A percentile compares a stretch with the other conserved stretches of the same genome.
These are phyloP conservation scores for Globisporangium nagaii DNA, from an alignment of 352 stramenopile genomes.

Conservation along the genomic window DNA sequence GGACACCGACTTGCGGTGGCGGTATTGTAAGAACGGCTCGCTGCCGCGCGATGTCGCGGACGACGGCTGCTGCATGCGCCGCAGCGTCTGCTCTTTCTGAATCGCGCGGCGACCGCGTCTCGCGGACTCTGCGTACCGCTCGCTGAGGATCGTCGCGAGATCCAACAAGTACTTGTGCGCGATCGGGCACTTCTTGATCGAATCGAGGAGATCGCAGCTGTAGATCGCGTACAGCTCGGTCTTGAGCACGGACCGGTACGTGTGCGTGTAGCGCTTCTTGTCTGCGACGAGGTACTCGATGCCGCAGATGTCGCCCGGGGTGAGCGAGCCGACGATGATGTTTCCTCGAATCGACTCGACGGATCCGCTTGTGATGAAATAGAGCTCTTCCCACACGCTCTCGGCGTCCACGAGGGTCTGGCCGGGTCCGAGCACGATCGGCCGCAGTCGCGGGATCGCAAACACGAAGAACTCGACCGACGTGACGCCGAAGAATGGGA, in stretches of 20 bases:
- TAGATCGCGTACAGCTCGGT: conserved; percentile 69
- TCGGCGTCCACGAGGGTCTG: conserved; percentile 68
- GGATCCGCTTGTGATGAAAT: conserved; percentile 56
- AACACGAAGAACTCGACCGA: conserved; percentile 77
- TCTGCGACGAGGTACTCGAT: conserved; percentile 65
- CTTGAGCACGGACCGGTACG: conserved; percentile 57
- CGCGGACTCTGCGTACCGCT: conserved; percentile 58
- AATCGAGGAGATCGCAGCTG: conserved; percentile 46
- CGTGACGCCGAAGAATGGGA: conserved; percentile 69
- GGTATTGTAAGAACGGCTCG: conserved; percentile 59
- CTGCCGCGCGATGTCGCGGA: neutral
- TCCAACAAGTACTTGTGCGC: conserved; percentile 65
- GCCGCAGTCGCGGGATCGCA: conserved; percentile 48
- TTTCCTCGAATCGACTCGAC: conserved; percentile 61
- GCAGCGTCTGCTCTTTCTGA: conserved; percentile 25
- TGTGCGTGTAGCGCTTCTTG: conserved; percentile 55
- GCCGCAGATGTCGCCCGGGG: conserved; percentile 63
- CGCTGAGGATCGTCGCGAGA: conserved; percentile 46
- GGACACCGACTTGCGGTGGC: conserved; percentile 53
- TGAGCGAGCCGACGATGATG: conserved; percentile 49
- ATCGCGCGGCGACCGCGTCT: conserved; percentile 29
- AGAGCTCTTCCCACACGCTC: conserved; percentile 79
- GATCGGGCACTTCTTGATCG: conserved; percentile 56
- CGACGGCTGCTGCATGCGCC: conserved; percentile 9
- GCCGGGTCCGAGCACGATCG: conserved; percentile 50